Percentiles rank a stretch among this genome's conserved stretches.
Conservation (phyloP, 495 filamentous ascomycete species). For the Aspergillus steynii region DNA sequence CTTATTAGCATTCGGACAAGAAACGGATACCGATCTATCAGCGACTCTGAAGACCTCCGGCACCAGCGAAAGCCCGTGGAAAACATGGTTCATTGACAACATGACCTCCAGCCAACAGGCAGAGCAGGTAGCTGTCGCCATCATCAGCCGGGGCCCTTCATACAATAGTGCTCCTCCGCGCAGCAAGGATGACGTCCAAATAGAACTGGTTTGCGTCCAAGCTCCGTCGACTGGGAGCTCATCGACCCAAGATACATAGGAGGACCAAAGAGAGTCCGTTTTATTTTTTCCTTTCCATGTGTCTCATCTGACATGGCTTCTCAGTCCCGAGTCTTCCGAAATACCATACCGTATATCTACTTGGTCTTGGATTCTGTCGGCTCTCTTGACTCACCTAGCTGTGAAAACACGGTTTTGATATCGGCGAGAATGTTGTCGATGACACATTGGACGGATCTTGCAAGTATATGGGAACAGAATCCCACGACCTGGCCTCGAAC, state of each 20-base stretch:
- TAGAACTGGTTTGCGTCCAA: constrained; percentile 43
- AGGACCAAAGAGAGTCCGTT: neutral
- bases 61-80: constrained; percentile 34
- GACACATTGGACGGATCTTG: neutral
- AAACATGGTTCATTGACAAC: constrained; percentile 41
- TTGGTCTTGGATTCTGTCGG: neutral
- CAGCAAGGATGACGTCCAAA: constrained; percentile 35
- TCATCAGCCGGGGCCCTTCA: constrained; percentile 39
- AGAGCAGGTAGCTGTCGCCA: constrained; percentile 42
- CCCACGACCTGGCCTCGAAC: neutral
- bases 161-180: constrained; percentile 28
- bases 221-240: constrained; percentile 27
- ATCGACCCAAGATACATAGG: constrained; percentile 6
- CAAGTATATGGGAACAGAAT: neutral
- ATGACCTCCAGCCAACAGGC: constrained; percentile 40
- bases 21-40: constrained; percentile 28
- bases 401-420: neutral
- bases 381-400: neutral
- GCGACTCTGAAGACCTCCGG: constrained; percentile 36
- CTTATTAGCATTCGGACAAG: constrained; percentile 35
- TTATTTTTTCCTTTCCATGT: neutral
- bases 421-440: neutral
- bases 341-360: neutral
- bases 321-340: neutral
- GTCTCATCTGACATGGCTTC: neutral